A percentile compares a stretch with the other conserved stretches of the same genome.
Conservation (phyloP, 2,329 filamentous ascomycete genomes). For the Bretziella fagacearum region DNA sequence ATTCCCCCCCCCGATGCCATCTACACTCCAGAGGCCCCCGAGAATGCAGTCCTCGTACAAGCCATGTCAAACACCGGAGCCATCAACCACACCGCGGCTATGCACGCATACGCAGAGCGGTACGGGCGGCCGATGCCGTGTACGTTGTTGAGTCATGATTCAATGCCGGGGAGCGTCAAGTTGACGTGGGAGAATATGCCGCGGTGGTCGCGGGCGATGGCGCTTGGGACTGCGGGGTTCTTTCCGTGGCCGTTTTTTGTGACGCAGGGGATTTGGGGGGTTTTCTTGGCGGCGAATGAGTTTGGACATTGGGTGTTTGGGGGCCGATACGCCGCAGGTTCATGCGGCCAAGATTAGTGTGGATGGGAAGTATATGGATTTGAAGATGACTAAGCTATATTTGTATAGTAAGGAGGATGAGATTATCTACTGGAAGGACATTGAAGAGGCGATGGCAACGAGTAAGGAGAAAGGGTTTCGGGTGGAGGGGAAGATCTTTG, state of each 20-base stretch:
- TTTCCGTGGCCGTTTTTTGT: slow-evolving; percentile 34
- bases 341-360: slow-evolving; percentile 20
- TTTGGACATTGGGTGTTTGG: slow-evolving; percentile 22
- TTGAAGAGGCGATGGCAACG: slow-evolving; percentile 35
- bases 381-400: slow-evolving; percentile 32
- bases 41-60: slow-evolving; percentile 30
- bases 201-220: slow-evolving; percentile 37
- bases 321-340: slow-evolving; percentile 25
- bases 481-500: slow-evolving; percentile 35
- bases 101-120: slow-evolving; percentile 29
- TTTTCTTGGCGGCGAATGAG: slow-evolving; percentile 24
- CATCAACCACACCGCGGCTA: slow-evolving; percentile 33
- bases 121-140: slow-evolving; percentile 29
- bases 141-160: slow-evolving; percentile 32
- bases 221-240: slow-evolving; percentile 29
- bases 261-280: slow-evolving; percentile 30
- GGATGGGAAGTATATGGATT: slow-evolving; percentile 23
- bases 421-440: slow-evolving; percentile 37
- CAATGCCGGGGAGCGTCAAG: slow-evolving; percentile 32
- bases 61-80: slow-evolving; percentile 42
- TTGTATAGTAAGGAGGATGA: slow-evolving; percentile 41
- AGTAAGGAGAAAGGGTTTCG: slow-evolving; percentile 32
- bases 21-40: slow-evolving; percentile 16
- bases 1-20: slow-evolving; percentile 18
- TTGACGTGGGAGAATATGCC: slow-evolving; percentile 27